A percentile compares a stretch with the other conserved stretches of the same genome.
Conservation (phyloP, 1,284 basidiomycete genomes). For the Sporisorium scitamineum region DNA sequence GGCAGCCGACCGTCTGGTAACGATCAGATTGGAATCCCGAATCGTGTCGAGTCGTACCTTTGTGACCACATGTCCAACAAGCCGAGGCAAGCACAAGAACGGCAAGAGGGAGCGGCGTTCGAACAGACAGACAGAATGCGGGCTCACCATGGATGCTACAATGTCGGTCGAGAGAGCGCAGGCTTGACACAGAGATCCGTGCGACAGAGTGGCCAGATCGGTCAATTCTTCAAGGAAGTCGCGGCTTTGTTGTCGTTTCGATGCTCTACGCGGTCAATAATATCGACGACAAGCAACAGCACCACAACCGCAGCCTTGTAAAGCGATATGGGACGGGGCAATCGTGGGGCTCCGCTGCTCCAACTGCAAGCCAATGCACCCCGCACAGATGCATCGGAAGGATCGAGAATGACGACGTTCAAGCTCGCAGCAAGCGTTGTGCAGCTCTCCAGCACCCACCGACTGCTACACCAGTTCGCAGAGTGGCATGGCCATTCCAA, state of each 20-base stretch:
- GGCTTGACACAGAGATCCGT: neutral
- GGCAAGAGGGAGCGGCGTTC: neutral
- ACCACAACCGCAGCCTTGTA: neutral
- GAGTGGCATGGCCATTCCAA: too few relatives aligned
- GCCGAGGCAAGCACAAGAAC: neutral
- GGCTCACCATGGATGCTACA: neutral
- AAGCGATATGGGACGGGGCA: neutral
- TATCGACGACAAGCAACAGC: neutral
- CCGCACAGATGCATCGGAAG: neutral
- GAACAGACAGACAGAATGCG: neutral
- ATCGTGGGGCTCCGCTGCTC: slow-evolving; percentile 17
- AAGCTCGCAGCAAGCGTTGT: neutral
- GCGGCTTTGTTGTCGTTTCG: slow-evolving; percentile 2
- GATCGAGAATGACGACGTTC: neutral
- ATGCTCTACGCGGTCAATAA: slow-evolving; percentile 3
- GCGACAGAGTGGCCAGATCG: neutral
- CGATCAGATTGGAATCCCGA: neutral
- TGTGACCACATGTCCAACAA: neutral
- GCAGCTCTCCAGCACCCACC: too few relatives aligned
- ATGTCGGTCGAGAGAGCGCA: slow-evolving; percentile 31
- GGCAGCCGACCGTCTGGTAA: neutral
- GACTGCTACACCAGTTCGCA: too few relatives aligned
- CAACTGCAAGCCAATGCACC: neutral
- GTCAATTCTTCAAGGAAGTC: slow-evolving; percentile 17
- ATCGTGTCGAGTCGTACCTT: neutral